Base-by-base conservation (phyloP, 179 eudicot genomes). In the Actinidia polygama region DNA sequence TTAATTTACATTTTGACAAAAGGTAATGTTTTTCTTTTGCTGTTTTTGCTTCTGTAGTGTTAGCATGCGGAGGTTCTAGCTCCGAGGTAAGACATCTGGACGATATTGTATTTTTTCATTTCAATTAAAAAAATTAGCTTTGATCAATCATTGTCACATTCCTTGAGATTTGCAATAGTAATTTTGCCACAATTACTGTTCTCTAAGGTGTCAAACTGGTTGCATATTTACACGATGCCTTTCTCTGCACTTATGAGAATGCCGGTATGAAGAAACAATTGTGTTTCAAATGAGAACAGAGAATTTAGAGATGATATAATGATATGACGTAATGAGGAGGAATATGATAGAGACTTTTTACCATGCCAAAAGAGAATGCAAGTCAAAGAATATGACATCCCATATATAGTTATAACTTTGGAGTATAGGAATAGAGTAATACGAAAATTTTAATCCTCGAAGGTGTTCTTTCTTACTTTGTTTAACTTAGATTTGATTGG, bases 111-210 rank as follows among this genome's bases (percentile, higher is more conserved):
- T n/a, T 19, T 61, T 57, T 59, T 30, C 36, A 24, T 83, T 83
- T 10, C 12, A 51, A 26, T 50, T 10, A 30, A 19, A 50, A 62
- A 62, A 51, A 44, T 24, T 68, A 23, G 80, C 68, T 64, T 81
- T 10, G 44, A 74, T 79, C 75, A 79, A 40, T 66, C 71, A 26
- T 44, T 78, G 23, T 63, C 82, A 40, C 70, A 79, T 77, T 74
- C 86, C 85, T 81, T 83, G 73, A 89, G 86, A 86, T 87, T 92
- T 8, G 91, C 85, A 51, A 91, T 59, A n/a, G 90, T 87, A 73
- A 91, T 85, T 78, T 82, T 89, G n/a, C 88, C 85, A 72, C 87
- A 85, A 55, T 85, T 78, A 79, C 81, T 81, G 84, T 80, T 70
- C 23, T 89, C 90, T 77, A 86, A 75, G 54, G 64, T 69, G 21